Percentiles rank a stretch among this genome's conserved stretches.
phyloP scores from a whole-genome alignment of 176 grass and related monocot species.

The Panicum miliaceum region DNA sequence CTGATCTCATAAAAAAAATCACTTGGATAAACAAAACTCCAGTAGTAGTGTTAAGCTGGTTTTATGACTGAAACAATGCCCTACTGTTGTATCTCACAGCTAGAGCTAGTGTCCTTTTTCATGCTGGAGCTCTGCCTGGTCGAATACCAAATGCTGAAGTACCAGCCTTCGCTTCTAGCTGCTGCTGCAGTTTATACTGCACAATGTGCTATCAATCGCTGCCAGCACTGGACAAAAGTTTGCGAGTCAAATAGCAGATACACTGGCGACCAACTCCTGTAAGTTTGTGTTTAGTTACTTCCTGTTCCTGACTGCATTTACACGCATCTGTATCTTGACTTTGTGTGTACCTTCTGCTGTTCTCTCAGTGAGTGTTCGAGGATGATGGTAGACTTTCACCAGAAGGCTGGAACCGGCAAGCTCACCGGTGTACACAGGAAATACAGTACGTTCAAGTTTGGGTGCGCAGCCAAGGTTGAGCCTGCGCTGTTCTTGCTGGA shows the following conservation, averaged over 20 bases:
- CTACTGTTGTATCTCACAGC: conserved; percentile 53
- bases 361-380: conserved; percentile 70
- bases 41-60: not conserved
- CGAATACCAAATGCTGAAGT: conserved; percentile 85
- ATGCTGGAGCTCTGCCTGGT: conserved; percentile 81
- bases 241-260: conserved; percentile 78
- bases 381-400: conserved; percentile 84
- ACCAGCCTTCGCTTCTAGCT: conserved; percentile 72
- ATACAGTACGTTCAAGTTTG: conserved; percentile 74
- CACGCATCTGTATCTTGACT: not conserved
- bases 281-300: conserved; percentile 42
- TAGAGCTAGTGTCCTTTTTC: conserved; percentile 80
- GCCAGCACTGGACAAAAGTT: conserved; percentile 67
- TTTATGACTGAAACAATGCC: conserved; percentile 27
- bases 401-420: conserved; percentile 67
- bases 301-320: conserved; percentile 14
- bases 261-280: conserved; percentile 79
- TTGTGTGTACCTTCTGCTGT: not conserved
- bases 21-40: conserved; percentile 8
- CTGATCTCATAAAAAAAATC: too few species aligned
- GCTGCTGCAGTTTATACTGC: conserved; percentile 88
- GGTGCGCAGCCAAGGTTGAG: conserved; percentile 62
- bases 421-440: conserved; percentile 76
- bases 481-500: conserved; percentile 70
- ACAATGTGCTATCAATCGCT: conserved; percentile 67